Conservation (phyloP, 75 land plant species). For the Azolla pinnata region DNA sequence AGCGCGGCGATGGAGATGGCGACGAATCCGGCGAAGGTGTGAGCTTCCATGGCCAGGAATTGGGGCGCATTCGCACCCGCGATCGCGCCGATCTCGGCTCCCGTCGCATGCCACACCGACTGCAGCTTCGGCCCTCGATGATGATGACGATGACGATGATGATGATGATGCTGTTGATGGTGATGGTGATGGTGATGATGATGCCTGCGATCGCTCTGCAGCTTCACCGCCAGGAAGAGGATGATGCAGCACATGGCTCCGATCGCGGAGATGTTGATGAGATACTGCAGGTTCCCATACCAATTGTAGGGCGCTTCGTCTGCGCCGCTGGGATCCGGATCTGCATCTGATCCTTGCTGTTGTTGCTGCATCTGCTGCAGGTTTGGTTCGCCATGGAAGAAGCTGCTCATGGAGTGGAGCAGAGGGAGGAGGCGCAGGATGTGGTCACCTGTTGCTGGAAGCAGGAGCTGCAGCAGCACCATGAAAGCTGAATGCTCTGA, state of each 20-base stretch:
- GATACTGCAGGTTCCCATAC: slow-evolving; percentile 83
- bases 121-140: slow-evolving; percentile 75
- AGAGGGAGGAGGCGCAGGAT: too few relatives aligned
- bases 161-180: too few relatives aligned
- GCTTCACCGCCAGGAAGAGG: slow-evolving; percentile 72
- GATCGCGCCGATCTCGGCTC: slow-evolving; percentile 58
- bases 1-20: slow-evolving; percentile 33
- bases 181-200: too few relatives aligned
- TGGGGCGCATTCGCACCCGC: slow-evolving; percentile 88
- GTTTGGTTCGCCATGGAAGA: too few relatives aligned
- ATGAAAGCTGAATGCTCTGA: too few relatives aligned
- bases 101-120: slow-evolving; percentile 71
- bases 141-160: too few relatives aligned
- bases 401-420: too few relatives aligned
- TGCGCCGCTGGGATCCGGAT: slow-evolving; percentile 11
- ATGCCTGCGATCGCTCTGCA: slow-evolving; percentile 66
- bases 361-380: too few relatives aligned
- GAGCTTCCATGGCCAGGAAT: slow-evolving; percentile 66
- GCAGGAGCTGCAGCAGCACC: too few relatives aligned
- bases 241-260: slow-evolving; percentile 56
- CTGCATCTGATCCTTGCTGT: too few relatives aligned
- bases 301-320: slow-evolving; percentile 26
- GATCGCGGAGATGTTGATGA: slow-evolving; percentile 57
- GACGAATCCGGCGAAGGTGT: slow-evolving; percentile 39
- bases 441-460: too few relatives aligned